Base-by-base conservation (phyloP, 768 basidiomycete genomes). In the Leucosporidium scottii region DNA sequence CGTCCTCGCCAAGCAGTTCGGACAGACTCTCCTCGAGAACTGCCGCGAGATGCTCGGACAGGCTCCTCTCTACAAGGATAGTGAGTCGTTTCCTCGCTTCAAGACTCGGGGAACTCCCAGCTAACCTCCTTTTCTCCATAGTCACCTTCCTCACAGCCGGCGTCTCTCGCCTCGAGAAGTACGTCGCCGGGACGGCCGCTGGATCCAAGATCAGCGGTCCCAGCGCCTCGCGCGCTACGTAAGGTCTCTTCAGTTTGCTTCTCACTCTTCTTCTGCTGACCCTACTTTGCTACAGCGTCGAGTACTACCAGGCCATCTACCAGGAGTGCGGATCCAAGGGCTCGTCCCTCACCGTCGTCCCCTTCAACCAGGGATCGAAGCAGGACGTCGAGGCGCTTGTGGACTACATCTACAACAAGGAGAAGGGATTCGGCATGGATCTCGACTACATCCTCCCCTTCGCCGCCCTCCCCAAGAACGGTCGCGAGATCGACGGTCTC, bases 371-470 rank as follows among this genome's bases (percentile, higher is more conserved):
- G 78, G 96, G 90, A 34, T 98, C 96, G 5, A 96, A 92, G 80
- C 96, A 98, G 78, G 96, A 99, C 73, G 91, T 97, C 49, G 96
- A 99, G 76, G 92, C 93, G 7, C 86, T 99, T 61, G 87, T 99
- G 73, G 94, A 98, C 80, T 99, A 98, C 78, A 94, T 99, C 79
- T 99, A 98, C 80, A 85, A 88, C 34, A 92, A 87, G 30, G 75
- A 76, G 54, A 76, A 76, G 65, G 75, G 75, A 44, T 86, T 99
- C 62, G 89, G 91, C 64, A 86, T 98, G 81, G 96, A 99, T 80
- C 85, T 99, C 65, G 96, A 99, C 80, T 99, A 98, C 79, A 91
- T 99, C 75, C 85, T 98, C 67, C 96, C 96, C 27, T 99, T 99
- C 79, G 96, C 96, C 54, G 96, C 94, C 58, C 88, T 99, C 56